These are phyloP conservation scores for Tetrastigma voinierianum DNA, from an alignment of 164 flowering plant species.

Conservation along the genomic window DNA sequence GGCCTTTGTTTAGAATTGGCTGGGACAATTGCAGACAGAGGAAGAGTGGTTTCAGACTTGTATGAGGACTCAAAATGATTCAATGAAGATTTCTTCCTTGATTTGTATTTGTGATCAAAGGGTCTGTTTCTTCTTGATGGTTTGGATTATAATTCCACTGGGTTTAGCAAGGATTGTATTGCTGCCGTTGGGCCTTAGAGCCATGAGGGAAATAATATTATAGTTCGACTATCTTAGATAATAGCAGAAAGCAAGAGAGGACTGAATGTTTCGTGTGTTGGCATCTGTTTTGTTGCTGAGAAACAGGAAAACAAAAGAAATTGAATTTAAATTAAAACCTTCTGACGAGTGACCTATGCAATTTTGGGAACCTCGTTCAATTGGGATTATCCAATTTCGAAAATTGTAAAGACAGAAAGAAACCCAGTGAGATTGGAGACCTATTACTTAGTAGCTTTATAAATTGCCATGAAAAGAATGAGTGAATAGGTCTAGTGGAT, in stretches of 20 bases:
- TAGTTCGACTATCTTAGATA: too few species aligned
- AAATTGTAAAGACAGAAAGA: too few species aligned
- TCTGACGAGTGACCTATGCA: too few species aligned
- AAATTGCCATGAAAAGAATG: too few species aligned
- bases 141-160: conserved; percentile 76
- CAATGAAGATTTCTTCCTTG: conserved; percentile 81
- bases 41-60: conserved; percentile 2
- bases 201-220: conserved; percentile 56
- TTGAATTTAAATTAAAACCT: too few species aligned
- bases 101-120: conserved; percentile 67
- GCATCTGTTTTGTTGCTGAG: not conserved
- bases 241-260: too few species aligned
- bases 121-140: conserved; percentile 58
- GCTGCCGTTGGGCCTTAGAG: conserved; percentile 58
- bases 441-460: too few species aligned
- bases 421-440: too few species aligned
- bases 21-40: not conserved
- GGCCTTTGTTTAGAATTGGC: not conserved
- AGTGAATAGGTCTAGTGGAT: too few species aligned
- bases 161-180: conserved; percentile 62
- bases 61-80: conserved; percentile 82
- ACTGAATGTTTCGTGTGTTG: not conserved
- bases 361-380: too few species aligned
- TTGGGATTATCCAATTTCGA: too few species aligned
- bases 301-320: too few species aligned